Percentiles rank a stretch among this genome's conserved stretches.
Evolutionary conservation across 345 rosid species (phyloP).

Genomic region (Sapria himalayana): DNA sequence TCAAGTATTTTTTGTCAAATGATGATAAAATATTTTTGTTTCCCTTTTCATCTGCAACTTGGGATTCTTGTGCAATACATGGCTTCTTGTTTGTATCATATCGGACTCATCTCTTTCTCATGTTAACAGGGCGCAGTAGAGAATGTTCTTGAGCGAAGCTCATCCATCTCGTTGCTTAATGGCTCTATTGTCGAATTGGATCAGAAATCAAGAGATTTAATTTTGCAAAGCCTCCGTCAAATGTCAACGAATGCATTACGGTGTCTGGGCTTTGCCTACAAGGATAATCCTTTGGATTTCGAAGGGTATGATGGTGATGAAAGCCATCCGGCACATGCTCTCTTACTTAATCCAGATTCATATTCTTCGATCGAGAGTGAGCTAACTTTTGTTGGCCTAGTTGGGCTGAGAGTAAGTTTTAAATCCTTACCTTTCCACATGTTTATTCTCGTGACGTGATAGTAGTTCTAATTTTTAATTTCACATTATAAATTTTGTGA

Average conservation of each 20-base stretch:
- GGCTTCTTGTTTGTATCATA: too few species aligned
- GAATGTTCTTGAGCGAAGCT: conserved; percentile 73
- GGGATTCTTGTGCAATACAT: too few species aligned
- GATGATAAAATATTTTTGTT: too few species aligned
- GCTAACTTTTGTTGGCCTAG: conserved; percentile 62
- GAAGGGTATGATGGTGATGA: conserved; percentile 65
- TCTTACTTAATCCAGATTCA: conserved; percentile 48
- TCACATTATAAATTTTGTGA: too few species aligned
- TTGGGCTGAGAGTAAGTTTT: conserved; percentile 61
- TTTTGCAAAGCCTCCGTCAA: conserved; percentile 36
- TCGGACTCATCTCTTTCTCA: background rate
- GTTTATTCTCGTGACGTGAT: background rate
- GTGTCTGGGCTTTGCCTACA: conserved; percentile 73
- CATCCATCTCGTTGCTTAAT: conserved; percentile 44
- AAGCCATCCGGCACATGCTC: conserved; percentile 73
- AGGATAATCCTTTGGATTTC: conserved; percentile 33
- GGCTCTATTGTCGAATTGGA: conserved; percentile 51
- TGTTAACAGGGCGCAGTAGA: conserved; percentile 88
- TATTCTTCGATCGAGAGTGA: conserved; percentile 70
- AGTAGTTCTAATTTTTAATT: background rate
- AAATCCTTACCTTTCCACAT: background rate
- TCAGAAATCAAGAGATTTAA: conserved; percentile 29
- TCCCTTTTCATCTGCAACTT: too few species aligned
- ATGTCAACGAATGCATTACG: conserved; percentile 73
- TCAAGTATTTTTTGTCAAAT: too few species aligned